Conservation (phyloP, 2,329 filamentous ascomycete genomes). For the Fusarium keratoplasticum region DNA sequence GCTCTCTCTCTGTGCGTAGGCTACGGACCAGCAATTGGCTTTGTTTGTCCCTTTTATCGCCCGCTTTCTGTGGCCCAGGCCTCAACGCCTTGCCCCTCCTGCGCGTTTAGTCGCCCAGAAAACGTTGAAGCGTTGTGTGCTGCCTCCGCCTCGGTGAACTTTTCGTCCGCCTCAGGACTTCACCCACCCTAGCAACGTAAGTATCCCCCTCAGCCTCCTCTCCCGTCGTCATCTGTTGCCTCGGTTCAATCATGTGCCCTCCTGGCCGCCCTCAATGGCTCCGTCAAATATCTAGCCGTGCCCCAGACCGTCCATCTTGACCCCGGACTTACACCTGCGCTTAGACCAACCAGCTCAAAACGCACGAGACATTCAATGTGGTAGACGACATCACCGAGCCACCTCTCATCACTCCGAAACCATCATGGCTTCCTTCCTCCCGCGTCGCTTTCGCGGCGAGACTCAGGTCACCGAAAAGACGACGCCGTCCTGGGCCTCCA, state of each 20-base stretch:
- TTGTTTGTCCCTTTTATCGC: conserved; percentile 10
- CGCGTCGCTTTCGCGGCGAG: conserved; percentile 72
- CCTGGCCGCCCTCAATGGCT: conserved; percentile 34
- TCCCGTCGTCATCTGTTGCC: conserved; percentile 5
- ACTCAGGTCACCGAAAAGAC: conserved; percentile 58
- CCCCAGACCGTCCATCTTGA: conserved; percentile 21
- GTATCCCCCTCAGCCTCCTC: conserved; percentile 33
- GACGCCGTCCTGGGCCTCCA: conserved; percentile 69
- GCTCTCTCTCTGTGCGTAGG: conserved; percentile 9
- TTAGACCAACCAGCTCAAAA: conserved; percentile 38
- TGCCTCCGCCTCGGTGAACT: conserved; percentile 33
- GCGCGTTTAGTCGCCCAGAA: conserved; percentile 6
- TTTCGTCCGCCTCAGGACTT: conserved; percentile 19
- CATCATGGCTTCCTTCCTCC: conserved; percentile 67
- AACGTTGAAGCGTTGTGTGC: conserved; percentile 10
- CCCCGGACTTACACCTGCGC: conserved; percentile 44
- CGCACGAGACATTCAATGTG: conserved; percentile 48
- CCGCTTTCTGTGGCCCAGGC: conserved; percentile 16
- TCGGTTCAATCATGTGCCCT: conserved; percentile 4
- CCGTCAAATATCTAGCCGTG: conserved; percentile 25
- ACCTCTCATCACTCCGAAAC: conserved; percentile 56
- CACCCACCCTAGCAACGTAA: conserved; percentile 31
- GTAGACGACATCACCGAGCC: conserved; percentile 48
- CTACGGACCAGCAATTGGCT: conserved; percentile 36
- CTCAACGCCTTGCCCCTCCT: conserved; percentile 34